These are phyloP conservation scores for Cladosporium sp. DNA, from an alignment of 2,329 filamentous ascomycete species.

Conservation along the genomic window DNA sequence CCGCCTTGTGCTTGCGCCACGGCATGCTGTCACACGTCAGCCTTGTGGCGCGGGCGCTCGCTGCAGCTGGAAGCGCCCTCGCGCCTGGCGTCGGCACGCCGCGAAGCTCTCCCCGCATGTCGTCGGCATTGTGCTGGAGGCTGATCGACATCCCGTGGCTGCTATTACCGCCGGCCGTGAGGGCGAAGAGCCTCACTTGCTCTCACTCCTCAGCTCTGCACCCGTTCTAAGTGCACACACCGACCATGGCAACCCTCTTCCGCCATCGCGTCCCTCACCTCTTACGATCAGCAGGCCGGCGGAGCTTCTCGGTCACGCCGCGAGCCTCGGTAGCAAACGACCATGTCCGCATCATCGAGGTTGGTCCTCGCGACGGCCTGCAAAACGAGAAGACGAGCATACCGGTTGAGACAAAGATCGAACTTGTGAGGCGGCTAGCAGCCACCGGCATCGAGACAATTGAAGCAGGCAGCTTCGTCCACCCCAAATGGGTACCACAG, in stretches of 20 bases:
- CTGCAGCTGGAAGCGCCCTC: background rate
- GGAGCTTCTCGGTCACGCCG: constrained; percentile 21
- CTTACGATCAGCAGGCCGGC: constrained; percentile 9
- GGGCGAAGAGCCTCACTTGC: background rate
- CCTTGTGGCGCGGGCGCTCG: no score
- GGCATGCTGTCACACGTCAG: no score
- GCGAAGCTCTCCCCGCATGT: no score
- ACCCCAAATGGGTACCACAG: constrained; percentile 80
- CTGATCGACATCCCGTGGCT: no score
- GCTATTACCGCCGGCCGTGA: no score
- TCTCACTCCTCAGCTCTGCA: background rate
- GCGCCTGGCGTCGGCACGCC: no score
- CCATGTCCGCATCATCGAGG: constrained; percentile 64
- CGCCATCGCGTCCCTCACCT: constrained; percentile 1
- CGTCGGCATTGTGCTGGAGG: no score
- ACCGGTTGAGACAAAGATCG: constrained; percentile 65
- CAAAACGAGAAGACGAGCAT: constrained; percentile 76
- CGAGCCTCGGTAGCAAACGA: constrained; percentile 26
- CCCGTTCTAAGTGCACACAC: background rate
- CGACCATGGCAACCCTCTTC: constrained; percentile 3
- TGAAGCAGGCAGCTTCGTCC: constrained; percentile 76
- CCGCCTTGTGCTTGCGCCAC: no score
- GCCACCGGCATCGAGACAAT: constrained; percentile 65
- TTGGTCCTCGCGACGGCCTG: constrained; percentile 77
- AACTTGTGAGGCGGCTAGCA: constrained; percentile 64